phyloP scores from a whole-genome alignment of 1,139 yeast genomes.

The Geotrichum phurueaensis region DNA sequence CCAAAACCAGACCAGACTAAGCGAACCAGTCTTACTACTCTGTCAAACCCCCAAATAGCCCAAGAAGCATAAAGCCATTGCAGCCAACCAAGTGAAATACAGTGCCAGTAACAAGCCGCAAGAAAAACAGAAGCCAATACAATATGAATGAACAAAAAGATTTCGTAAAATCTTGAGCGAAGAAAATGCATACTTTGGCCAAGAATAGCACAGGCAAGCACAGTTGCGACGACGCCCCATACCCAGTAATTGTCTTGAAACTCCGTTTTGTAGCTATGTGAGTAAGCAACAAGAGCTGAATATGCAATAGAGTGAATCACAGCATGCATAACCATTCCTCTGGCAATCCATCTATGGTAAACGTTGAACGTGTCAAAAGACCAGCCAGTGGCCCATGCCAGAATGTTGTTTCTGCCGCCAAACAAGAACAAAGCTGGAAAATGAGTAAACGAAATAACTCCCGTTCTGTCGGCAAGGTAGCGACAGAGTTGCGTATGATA shows the following conservation, averaged over 20 bases:
- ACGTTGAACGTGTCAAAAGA: constrained; percentile 53
- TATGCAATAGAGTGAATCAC: constrained; percentile 33
- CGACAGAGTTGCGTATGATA: constrained; percentile 22
- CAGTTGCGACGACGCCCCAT: constrained; percentile 39
- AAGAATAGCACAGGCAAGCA: constrained; percentile 27
- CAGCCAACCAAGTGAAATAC: constrained; percentile 37
- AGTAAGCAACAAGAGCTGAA: constrained; percentile 27
- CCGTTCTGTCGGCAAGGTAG: constrained; percentile 49
- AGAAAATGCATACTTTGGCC: constrained; percentile 31
- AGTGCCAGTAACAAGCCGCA: constrained; percentile 43
- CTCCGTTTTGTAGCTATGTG: constrained; percentile 31
- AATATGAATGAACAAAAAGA: constrained; percentile 42
- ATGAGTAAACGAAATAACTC: constrained; percentile 47
- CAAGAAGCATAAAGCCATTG: constrained; percentile 36
- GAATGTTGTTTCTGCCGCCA: constrained; percentile 58
- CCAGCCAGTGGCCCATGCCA: constrained; percentile 55
- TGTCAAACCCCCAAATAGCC: constrained; percentile 42
- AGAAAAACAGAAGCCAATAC: constrained; percentile 36
- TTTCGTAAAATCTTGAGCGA: constrained; percentile 40
- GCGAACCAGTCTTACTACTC: constrained; percentile 36
- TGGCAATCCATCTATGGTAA: constrained; percentile 56
- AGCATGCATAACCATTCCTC: constrained; percentile 48
- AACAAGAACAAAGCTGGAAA: constrained; percentile 50
- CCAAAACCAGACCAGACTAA: constrained; percentile 38
- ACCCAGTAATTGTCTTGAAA: constrained; percentile 36